These are phyloP conservation scores for Pharus latifolius DNA, from an alignment of 176 grass and related monocot genomes.

Conservation along the genomic window DNA sequence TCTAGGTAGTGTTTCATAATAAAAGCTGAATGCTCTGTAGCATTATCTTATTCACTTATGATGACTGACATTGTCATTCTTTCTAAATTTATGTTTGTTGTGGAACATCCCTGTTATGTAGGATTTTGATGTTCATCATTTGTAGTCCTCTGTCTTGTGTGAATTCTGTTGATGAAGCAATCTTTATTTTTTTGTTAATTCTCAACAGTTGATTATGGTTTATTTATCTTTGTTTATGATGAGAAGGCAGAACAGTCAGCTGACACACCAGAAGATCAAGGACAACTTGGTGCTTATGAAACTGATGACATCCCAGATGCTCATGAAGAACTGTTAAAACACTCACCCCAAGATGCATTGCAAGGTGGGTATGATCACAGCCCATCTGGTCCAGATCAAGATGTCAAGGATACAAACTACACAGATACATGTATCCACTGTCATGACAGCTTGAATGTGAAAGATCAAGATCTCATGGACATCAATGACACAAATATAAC, in stretches of 20 bases:
- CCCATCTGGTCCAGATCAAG: not conserved
- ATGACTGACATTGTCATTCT: not conserved
- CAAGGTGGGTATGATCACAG: slow-evolving; percentile 10
- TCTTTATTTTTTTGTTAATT: slow-evolving; percentile 4
- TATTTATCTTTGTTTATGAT: slow-evolving; percentile 41
- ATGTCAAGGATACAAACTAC: not conserved
- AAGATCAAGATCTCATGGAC: not conserved
- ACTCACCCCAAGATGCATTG: not conserved
- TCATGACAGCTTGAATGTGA: not conserved
- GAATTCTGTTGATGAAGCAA: not conserved
- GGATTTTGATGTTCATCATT: too few species aligned
- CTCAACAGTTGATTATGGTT: slow-evolving; percentile 21
- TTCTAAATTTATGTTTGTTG: not conserved
- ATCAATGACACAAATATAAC: not conserved
- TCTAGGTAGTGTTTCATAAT: not conserved
- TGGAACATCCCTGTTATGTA: not conserved
- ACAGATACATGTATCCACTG: not conserved
- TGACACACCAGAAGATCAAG: not conserved
- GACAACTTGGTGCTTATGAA: slow-evolving; percentile 3
- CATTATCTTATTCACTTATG: not conserved
- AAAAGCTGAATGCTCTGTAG: not conserved
- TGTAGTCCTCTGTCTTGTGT: not conserved
- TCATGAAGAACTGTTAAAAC: slow-evolving; percentile 1
- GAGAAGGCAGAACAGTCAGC: slow-evolving; percentile 22
- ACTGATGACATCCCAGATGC: slow-evolving; percentile 6